Base-by-base conservation (phyloP, 2,329 filamentous ascomycete genomes). In the Seiridium cupressi region DNA sequence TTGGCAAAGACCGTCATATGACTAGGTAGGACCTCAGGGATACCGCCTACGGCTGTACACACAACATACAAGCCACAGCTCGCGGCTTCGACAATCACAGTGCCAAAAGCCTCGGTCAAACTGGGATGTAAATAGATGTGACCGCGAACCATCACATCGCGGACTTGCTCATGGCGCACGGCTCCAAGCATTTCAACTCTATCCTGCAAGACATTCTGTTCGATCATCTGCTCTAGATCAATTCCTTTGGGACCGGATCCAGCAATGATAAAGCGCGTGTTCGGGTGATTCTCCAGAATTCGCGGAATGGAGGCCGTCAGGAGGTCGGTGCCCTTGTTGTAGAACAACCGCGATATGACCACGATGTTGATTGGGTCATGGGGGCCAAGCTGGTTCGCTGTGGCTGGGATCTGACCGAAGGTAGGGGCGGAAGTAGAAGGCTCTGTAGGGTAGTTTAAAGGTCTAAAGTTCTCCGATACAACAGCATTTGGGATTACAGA, bases 1-100 rank as follows among this genome's bases (percentile, higher is more conserved):
- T 95, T 94, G 31, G 96, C 94, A 72, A 98, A 99, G 0, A 93
- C 91, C 0, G 95, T 98, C 95, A 99, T 99, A 74, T 98, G 93
- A 6, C 89, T 89, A 0, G 95, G 95, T 3, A 99, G 82, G 1
- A 99, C 96, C 74, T 99, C 95, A 3, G 95, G 95, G 61, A 99
- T 98, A 40, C 95, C 95, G 55, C 95, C 95, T 5, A 99, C 95
- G 60, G 94, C 91, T 0, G 95, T 99, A 70, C 93, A 97, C 1
- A 99, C 96, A 3, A 99, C 93, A 70, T 98, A 98, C 1, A 99
- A 79, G 1, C 96, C 96, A 70, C 95, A 99, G 65, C 90, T 95
- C 36, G 95, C 95, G 5, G 95, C 95, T 76, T 99, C 95, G 36
- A 99, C 96, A 59, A 99, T 94, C 63, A 99, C 95, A 0, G 95